phyloP scores from a whole-genome alignment of 1,284 basidiomycete genomes.

The Boletus semigastroideus region DNA sequence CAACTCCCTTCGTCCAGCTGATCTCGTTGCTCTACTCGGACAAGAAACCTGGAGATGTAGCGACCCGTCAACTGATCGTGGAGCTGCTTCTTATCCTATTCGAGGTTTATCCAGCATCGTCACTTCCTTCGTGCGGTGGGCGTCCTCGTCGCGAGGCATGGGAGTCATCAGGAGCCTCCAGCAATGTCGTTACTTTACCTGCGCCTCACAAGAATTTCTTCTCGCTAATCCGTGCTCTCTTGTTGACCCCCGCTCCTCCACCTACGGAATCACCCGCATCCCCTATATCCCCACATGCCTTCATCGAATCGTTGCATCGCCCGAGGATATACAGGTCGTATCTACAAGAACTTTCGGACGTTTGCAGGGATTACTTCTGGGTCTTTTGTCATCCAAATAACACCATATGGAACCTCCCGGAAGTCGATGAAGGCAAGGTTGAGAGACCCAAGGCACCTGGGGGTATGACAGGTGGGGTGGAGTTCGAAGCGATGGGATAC shows the following conservation, averaged over 20 bases:
- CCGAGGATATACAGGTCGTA: constrained; percentile 91
- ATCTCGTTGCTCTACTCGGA: constrained; percentile 88
- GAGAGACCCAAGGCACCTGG: constrained; percentile 93
- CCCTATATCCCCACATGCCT: constrained; percentile 78
- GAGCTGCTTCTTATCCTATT: constrained; percentile 84
- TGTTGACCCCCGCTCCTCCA: constrained; percentile 75
- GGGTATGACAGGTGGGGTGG: constrained; percentile 98
- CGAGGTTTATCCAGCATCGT: constrained; percentile 74
- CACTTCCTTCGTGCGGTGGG: constrained; percentile 53
- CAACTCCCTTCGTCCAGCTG: constrained; percentile 84
- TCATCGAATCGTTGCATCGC: constrained; percentile 82
- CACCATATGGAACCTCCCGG: constrained; percentile 79
- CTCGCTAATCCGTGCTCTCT: constrained; percentile 65
- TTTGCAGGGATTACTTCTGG: constrained; percentile 98
- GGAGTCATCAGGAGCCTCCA: constrained; percentile 47
- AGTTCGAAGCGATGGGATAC: constrained; percentile 96
- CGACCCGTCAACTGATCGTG: constrained; percentile 85
- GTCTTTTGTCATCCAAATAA: constrained; percentile 97
- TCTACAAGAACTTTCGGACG: constrained; percentile 83
- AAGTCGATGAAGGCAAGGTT: constrained; percentile 81
- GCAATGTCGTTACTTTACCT: constrained; percentile 59
- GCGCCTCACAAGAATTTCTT: constrained; percentile 69
- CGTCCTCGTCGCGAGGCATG: constrained; percentile 52
- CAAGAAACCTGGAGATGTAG: constrained; percentile 94
- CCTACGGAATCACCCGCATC: constrained; percentile 64